phyloP scores from a whole-genome alignment of 495 filamentous ascomycete genomes.

The Penicillium malachiteum region DNA sequence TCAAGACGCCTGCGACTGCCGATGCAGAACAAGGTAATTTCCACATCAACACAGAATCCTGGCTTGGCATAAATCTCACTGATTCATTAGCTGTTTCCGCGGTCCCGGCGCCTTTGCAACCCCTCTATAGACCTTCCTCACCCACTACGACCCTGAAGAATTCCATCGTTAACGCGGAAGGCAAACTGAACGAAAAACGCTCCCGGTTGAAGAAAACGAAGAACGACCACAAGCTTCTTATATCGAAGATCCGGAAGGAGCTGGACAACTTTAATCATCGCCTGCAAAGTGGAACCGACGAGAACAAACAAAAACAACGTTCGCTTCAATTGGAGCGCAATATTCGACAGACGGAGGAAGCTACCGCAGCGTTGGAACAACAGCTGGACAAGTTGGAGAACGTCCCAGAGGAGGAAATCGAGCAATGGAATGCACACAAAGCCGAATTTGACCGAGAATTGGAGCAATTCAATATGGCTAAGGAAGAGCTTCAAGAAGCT shows the following conservation, averaged over 20 bases:
- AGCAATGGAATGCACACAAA: conserved; percentile 61
- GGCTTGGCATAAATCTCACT: conserved; percentile 6
- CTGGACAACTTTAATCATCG: conserved; percentile 71
- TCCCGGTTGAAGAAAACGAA: conserved; percentile 70
- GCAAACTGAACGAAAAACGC: conserved; percentile 74
- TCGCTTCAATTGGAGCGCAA: conserved; percentile 73
- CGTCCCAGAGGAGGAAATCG: conserved; percentile 65
- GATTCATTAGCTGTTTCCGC: conserved; percentile 36
- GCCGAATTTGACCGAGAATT: conserved; percentile 61
- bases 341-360: conserved; percentile 80
- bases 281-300: conserved; percentile 70
- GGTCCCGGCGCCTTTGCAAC: conserved; percentile 48
- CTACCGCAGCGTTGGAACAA: conserved; percentile 56
- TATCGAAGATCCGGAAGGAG: conserved; percentile 73
- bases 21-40: conserved; percentile 61
- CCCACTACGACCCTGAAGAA: conserved; percentile 86
- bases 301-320: conserved; percentile 80
- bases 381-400: conserved; percentile 67
- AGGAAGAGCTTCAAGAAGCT: conserved; percentile 58
- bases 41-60: neutral
- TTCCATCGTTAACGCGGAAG: conserved; percentile 77
- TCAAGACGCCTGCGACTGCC: conserved; percentile 74
- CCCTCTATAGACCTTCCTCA: conserved; percentile 74
- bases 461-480: conserved; percentile 58
- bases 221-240: conserved; percentile 74